These are phyloP conservation scores for Suhomyces kunorum DNA, from an alignment of 1,139 yeast species.

Conservation along the genomic window DNA sequence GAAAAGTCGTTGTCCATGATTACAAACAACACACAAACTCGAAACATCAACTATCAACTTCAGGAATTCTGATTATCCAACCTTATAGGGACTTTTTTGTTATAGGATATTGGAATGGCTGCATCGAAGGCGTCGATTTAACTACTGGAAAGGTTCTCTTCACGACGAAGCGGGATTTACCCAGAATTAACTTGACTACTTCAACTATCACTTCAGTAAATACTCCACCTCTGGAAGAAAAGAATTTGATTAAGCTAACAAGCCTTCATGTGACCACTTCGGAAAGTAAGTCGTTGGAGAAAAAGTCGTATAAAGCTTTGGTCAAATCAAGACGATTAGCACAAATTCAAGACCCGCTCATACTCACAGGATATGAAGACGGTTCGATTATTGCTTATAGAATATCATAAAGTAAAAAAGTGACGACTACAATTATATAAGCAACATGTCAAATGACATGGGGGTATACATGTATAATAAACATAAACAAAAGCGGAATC, in stretches of 20 bases:
- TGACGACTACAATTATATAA: background rate
- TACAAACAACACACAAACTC: slow-evolving; percentile 17
- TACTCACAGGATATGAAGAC: slow-evolving; percentile 39
- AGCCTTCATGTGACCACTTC: slow-evolving; percentile 11
- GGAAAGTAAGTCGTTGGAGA: background rate
- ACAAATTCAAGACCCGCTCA: slow-evolving; percentile 19
- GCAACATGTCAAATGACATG: background rate
- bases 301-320: slow-evolving; percentile 20
- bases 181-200: slow-evolving; percentile 12
- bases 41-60: slow-evolving; percentile 1
- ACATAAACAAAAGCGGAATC: slow-evolving; percentile 6
- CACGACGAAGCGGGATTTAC: slow-evolving; percentile 12
- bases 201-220: slow-evolving; percentile 11
- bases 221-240: slow-evolving; percentile 8
- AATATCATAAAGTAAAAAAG: background rate
- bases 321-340: slow-evolving; percentile 13
- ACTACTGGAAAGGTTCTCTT: slow-evolving; percentile 4
- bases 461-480: slow-evolving; percentile 8
- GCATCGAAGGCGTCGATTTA: slow-evolving; percentile 25
- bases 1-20: slow-evolving; percentile 32
- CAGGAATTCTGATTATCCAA: slow-evolving; percentile 18
- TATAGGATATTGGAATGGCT: slow-evolving; percentile 47
- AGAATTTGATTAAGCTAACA: slow-evolving; percentile 14
- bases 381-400: slow-evolving; percentile 26
- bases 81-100: slow-evolving; percentile 16